These are phyloP conservation scores for Starmerella floricola DNA, from an alignment of 805 yeast genomes.

Conservation along the genomic window DNA sequence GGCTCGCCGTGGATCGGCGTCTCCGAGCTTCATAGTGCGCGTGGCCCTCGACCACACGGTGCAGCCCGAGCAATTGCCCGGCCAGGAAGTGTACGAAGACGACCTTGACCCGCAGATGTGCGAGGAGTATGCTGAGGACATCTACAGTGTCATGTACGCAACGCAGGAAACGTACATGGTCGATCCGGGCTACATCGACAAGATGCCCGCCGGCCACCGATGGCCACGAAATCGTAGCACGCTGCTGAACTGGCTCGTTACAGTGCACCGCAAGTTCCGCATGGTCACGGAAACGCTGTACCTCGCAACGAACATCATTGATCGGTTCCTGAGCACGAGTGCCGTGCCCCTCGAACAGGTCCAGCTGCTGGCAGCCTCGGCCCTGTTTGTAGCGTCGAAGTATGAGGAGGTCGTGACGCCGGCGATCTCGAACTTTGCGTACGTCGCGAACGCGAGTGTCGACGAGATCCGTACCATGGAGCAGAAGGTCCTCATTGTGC, in stretches of 20 bases:
- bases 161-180: conserved; percentile 66
- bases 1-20: not conserved
- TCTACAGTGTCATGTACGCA: conserved; percentile 65
- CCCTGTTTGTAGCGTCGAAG: conserved; percentile 81
- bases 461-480: conserved; percentile 77
- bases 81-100: conserved; percentile 24
- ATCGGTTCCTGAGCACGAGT: conserved; percentile 66
- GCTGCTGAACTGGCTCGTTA: conserved; percentile 87
- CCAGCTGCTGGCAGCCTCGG: conserved; percentile 76
- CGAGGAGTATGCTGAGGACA: conserved; percentile 79
- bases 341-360: conserved; percentile 67
- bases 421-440: conserved; percentile 70
- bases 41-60: conserved; percentile 1
- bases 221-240: conserved; percentile 70
- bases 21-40: conserved; percentile 2
- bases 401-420: conserved; percentile 88
- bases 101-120: conserved; percentile 56
- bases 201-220: conserved; percentile 48
- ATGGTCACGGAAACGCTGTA: conserved; percentile 76
- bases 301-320: conserved; percentile 75
- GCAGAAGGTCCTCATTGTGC: conserved; percentile 56
- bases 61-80: conserved; percentile 1
- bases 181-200: conserved; percentile 40
- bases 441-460: conserved; percentile 57
- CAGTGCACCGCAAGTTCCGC: conserved; percentile 73